A percentile compares a stretch with the other conserved stretches of the same genome.
These are phyloP conservation scores for Macadamia tetraphylla DNA, from an alignment of 164 flowering plant species.

Conservation along the genomic window DNA sequence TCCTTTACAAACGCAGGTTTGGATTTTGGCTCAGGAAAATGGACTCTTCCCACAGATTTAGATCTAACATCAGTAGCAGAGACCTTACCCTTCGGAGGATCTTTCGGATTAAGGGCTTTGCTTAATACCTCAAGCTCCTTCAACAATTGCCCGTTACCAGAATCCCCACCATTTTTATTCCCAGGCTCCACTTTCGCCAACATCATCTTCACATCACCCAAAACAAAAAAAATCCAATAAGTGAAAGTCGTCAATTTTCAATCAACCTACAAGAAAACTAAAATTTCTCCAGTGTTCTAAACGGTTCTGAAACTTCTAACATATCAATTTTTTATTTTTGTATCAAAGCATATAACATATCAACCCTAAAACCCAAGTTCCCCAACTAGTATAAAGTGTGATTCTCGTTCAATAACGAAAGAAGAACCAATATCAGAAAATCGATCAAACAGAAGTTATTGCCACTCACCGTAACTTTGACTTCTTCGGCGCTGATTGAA, in stretches of 20 bases:
- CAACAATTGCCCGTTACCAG: constrained; percentile 49
- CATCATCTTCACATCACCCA: constrained; percentile 29
- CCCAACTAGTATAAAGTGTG: too few relatives aligned
- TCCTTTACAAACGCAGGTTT: constrained; percentile 28
- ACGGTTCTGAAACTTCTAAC: too few relatives aligned
- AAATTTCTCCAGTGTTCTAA: too few relatives aligned
- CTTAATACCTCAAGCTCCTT: constrained; percentile 74
- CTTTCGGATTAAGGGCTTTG: constrained; percentile 57
- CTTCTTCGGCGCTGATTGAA: too few relatives aligned
- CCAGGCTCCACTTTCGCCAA: constrained; percentile 43
- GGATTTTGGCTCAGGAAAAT: constrained; percentile 20
- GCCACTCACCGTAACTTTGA: too few relatives aligned
- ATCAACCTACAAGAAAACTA: background rate
- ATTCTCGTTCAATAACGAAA: too few relatives aligned
- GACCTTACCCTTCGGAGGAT: constrained; percentile 20
- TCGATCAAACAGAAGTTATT: too few relatives aligned
- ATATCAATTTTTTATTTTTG: too few relatives aligned
- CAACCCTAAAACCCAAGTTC: too few relatives aligned
- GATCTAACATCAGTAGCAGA: constrained; percentile 24
- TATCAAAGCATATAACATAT: too few relatives aligned
- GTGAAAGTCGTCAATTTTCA: too few relatives aligned
- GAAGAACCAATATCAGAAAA: too few relatives aligned
- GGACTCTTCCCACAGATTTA: constrained; percentile 39
- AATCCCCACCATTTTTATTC: constrained; percentile 40
- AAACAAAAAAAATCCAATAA: background rate